Base-by-base conservation (phyloP, 1,139 yeast species). In the Zygoascus sp. region DNA sequence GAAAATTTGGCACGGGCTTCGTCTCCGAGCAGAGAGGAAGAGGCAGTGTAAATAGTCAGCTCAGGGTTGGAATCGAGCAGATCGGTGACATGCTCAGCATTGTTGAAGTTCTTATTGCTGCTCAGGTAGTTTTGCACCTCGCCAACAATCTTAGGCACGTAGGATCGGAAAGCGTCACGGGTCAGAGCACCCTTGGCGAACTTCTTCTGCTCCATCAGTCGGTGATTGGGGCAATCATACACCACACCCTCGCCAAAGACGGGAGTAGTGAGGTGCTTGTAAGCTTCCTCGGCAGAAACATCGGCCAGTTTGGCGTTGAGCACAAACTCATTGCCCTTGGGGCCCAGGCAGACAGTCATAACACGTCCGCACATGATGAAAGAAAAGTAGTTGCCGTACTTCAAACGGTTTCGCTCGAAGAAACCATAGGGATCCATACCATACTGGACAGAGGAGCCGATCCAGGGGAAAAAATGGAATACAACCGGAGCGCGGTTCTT, bases 161-260 rank as follows among this genome's bases (percentile, higher is more conserved):
- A 90, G 23, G 73, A 68, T 59, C 79, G 77, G 73, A 92, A 94
- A 2, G 95, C 81, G 43, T 88, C 97, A 54, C 79, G 78, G 36
- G 96, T 84, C 58, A 92, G 76, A 16, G 97, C 95, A 50, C 79
- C 77, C 70, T 92, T 92, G 55, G 94, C 95, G 62, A 92, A 92
- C 73, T 89, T 92, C 80, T 94, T 92, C 69, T 92, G 98, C 67
- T 92, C 98, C 98, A 92, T 94, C 60, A 92, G 77, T 58, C 89
- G 81, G 61, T 81, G 72, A 71, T 94, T 94, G 53, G 98, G 89
- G 69, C 97, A 92, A 69, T 92, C 98, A 65, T 92, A 92, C 50
- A 92, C 84, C 47, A 92, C 98, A 56, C 97, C 98, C 64, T 89
- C 81, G 58, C 98, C 98, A 60, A 92, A 92, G 22, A 89, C 97